Evolutionary conservation across 768 basidiomycete species (phyloP).

Genomic region (Russula olivacea): DNA sequence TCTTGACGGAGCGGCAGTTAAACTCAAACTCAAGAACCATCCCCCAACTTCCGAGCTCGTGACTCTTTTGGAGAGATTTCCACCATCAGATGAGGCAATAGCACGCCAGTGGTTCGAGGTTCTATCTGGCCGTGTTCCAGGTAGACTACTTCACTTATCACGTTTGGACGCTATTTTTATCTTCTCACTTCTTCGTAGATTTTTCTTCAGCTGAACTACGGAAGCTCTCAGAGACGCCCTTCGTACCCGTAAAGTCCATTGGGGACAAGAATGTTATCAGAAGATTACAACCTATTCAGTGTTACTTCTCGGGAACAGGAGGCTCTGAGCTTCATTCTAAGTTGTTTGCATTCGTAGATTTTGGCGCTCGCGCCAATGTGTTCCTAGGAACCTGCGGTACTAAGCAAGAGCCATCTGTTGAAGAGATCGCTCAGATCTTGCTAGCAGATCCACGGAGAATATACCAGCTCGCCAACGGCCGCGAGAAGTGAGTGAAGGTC

Average conservation of each 20-base stretch:
- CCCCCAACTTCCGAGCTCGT: slow-evolving; percentile 62
- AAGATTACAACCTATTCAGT: slow-evolving; percentile 52
- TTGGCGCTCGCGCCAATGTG: slow-evolving; percentile 71
- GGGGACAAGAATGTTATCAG: slow-evolving; percentile 26
- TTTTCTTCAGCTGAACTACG: slow-evolving; percentile 53
- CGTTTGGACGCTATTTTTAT: background rate
- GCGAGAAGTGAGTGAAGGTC: slow-evolving; percentile 48
- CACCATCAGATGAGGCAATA: slow-evolving; percentile 47
- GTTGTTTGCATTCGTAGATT: slow-evolving; percentile 85
- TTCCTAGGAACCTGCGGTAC: slow-evolving; percentile 88
- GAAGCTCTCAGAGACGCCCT: slow-evolving; percentile 48
- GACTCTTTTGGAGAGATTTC: slow-evolving; percentile 49
- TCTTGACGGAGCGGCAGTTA: slow-evolving; percentile 47
- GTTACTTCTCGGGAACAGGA: slow-evolving; percentile 55
- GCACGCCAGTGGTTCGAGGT: slow-evolving; percentile 66
- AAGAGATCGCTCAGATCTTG: slow-evolving; percentile 69
- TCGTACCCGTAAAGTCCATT: slow-evolving; percentile 56
- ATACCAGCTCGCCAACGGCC: slow-evolving; percentile 62
- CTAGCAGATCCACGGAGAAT: slow-evolving; percentile 65
- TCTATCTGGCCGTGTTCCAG: slow-evolving; percentile 55
- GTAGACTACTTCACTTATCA: slow-evolving; percentile 35
- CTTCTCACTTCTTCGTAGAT: slow-evolving; percentile 35
- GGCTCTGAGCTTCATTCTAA: slow-evolving; percentile 65
- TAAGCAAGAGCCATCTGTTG: slow-evolving; percentile 77
- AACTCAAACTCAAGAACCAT: slow-evolving; percentile 63